Evolutionary conservation across 139 green algal genomes (phyloP), one percentile per base, ranked within the genome.

Genomic region (Eudorina sp.): DNA sequence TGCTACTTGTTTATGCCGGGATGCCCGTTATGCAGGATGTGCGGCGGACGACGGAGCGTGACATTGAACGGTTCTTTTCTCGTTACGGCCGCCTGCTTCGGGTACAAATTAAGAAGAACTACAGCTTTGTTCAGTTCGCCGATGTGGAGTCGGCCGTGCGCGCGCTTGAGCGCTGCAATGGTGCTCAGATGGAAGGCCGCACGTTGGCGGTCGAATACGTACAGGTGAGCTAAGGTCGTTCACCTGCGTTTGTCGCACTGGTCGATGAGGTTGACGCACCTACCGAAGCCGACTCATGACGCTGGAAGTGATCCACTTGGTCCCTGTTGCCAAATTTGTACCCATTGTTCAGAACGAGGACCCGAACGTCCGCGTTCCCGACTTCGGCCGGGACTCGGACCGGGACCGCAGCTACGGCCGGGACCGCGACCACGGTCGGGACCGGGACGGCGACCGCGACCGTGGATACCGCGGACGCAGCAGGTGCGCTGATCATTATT

Each of bases 71-170:
- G 21, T 90, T 92, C 70, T 98, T 98, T 81, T 91, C 95, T 53
- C 74, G 70, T 72, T 95, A 91, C 68, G 94, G 93, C 23, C 40
- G 70, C 0, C 64, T 95, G 48, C 75, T 86, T n/a, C 90, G 95
- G 6, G 94, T 95, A 53, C 91, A 97, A 82, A 94, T 95, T 53
- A 95, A 94, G 73, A 84, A 88, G 83, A 95, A 92, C 83, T 97
- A 95, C 51, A 93, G 93, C 1, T 97, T 97, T 83, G 92, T 97
- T 4, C 93, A 97, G 92, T 96, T 94, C 85, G 90, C 94, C 13
- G 46, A 91, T 46, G 27, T 97, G 27, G 92, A 93, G 23, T 90
- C 94, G 38, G 95, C 95, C 4, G 89, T 92, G 31, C 89, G 93
- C 31, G 95, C 95, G 19, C 78, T 95, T 72, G 89, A 94, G 72